A percentile compares a stretch with the other conserved stretches of the same genome.
Conservation (phyloP, 495 filamentous ascomycete species). For the Aspergillus wentii region DNA sequence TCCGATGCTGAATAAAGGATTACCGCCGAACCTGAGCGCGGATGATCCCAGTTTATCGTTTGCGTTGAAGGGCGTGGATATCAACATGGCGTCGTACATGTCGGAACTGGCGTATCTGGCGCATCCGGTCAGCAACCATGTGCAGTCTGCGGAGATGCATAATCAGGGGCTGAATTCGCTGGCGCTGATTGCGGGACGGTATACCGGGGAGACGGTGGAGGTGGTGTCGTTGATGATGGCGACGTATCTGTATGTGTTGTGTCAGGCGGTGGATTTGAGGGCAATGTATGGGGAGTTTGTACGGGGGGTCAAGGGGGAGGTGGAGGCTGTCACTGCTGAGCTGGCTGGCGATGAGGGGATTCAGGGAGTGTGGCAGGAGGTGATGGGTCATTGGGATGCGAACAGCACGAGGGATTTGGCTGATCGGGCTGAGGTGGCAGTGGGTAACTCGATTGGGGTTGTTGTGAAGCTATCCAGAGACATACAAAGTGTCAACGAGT, state of each 20-base stretch:
- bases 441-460: background rate
- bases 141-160: conserved; percentile 47
- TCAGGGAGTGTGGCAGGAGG: conserved; percentile 2
- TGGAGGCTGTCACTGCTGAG: background rate
- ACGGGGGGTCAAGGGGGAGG: background rate
- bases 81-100: conserved; percentile 59
- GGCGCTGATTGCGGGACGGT: conserved; percentile 48
- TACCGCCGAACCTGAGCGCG: conserved; percentile 52
- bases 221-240: conserved; percentile 49
- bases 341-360: background rate
- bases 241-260: conserved; percentile 43
- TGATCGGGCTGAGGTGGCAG: background rate
- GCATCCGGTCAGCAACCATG: conserved; percentile 41
- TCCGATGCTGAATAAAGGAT: conserved; percentile 48
- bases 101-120: conserved; percentile 49
- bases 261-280: conserved; percentile 39
- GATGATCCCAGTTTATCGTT: conserved; percentile 53
- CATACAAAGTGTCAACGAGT: background rate
- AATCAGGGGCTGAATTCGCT: conserved; percentile 54
- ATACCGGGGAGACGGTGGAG: conserved; percentile 48
- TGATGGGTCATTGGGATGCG: background rate
- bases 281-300: conserved; percentile 24
- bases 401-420: background rate
- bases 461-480: background rate
- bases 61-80: conserved; percentile 56